Evolutionary conservation across 768 basidiomycete species (phyloP), one percentile per base, ranked within the genome.

Genomic region (Daedaleopsis nitida): DNA sequence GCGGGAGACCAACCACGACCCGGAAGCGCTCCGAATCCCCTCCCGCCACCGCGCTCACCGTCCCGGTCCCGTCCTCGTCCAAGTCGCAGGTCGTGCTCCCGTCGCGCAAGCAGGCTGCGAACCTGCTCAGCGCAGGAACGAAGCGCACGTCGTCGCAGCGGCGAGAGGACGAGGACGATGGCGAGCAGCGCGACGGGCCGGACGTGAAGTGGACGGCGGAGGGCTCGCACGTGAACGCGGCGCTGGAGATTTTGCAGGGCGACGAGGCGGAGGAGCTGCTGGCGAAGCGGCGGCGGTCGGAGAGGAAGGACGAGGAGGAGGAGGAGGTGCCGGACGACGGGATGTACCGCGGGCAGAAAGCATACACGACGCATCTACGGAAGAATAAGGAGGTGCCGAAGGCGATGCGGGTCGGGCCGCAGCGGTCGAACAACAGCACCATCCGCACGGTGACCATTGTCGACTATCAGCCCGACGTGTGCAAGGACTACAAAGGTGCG

Each of bases 401-500:
- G 73, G 86, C 89, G 17, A 95, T 95, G 88, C 85, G 88, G 64
- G 86, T 85, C 55, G 95, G 85, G 51, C 96, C 85, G 66, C 93
- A 90, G 74, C 80, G 88, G 73, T 87, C 76, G 71, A 86, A 58
- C 47, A 80, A 77, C 47, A 90, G 73, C 77, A 98, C 91, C 60
- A 94, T 99, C 66, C 84, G 94, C 58, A 96, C 93, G 3, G 96
- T 96, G 49, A 98, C 96, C 4, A 88, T 98, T 59, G 83, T 92
- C 49, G 96, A 99, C 79, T 99, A 98, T 76, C 96, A 99, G 74
- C 96, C 96, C 3, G 96, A 98, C 70, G 96, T 99, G 17, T 99
- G 96, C 77, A 99, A 99, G 75, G 96, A 98, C 75, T 99, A 99
- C 76, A 98, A 97, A 86, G 94, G 94, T 93, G 63, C 58, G 88